Conservation (phyloP, 2,329 filamentous ascomycete genomes). For the Elsinoe necatrix region DNA sequence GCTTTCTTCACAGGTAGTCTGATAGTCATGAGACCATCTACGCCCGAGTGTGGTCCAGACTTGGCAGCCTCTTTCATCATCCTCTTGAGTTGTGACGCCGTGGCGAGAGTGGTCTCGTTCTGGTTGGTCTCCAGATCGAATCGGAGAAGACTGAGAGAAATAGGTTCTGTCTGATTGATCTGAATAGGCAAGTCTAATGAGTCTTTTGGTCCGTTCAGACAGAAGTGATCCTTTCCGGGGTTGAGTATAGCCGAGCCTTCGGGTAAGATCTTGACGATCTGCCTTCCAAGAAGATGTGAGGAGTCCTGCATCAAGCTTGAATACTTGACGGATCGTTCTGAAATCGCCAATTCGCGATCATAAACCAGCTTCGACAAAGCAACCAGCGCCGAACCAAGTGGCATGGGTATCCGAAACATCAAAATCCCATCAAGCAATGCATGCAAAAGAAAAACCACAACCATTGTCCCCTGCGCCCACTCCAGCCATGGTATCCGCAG, state of each 20-base stretch:
- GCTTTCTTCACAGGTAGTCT: constrained; percentile 72
- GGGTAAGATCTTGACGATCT: constrained; percentile 94
- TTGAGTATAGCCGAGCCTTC: constrained; percentile 88
- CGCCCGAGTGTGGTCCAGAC: constrained; percentile 48
- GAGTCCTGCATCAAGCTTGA: constrained; percentile 82
- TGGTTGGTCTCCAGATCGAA: constrained; percentile 72
- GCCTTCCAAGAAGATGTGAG: constrained; percentile 87
- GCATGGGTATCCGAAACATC: constrained; percentile 84
- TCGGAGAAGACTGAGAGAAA: constrained; percentile 79
- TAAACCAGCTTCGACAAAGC: constrained; percentile 73
- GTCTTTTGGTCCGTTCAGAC: constrained; percentile 57
- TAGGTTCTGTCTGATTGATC: constrained; percentile 88
- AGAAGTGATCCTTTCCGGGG: constrained; percentile 70
- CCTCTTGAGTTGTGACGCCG: constrained; percentile 63
- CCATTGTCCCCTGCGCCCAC: constrained; percentile 67
- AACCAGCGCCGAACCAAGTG: constrained; percentile 63
- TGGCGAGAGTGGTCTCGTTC: constrained; percentile 72
- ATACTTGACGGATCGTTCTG: constrained; percentile 85
- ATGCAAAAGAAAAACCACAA: constrained; percentile 63
- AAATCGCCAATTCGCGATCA: constrained; percentile 85
- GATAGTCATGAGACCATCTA: constrained; percentile 41
- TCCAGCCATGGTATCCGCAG: constrained; percentile 95
- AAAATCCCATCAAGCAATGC: constrained; percentile 69
- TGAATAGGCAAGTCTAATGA: constrained; percentile 67
- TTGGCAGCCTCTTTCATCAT: constrained; percentile 59